These are phyloP conservation scores for Diaporthe velutina DNA, from an alignment of 2,329 filamentous ascomycete species.

Conservation along the genomic window DNA sequence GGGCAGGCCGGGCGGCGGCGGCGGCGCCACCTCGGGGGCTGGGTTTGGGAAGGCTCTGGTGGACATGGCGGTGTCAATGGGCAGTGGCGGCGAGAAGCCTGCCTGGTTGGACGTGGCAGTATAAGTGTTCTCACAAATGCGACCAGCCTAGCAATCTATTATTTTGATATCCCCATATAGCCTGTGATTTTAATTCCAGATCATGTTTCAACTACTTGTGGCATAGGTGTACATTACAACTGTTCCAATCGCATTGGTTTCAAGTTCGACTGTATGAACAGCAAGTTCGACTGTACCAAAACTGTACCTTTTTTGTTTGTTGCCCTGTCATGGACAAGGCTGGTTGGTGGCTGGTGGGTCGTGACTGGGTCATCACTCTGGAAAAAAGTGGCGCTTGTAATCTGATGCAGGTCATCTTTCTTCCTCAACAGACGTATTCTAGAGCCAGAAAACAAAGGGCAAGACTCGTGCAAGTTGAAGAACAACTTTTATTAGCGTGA, in stretches of 20 bases:
- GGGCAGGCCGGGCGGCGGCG: not conserved
- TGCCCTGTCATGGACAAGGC: not conserved
- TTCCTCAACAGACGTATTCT: no score
- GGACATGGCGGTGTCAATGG: slow-evolving; percentile 31
- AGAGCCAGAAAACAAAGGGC: no score
- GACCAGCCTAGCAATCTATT: not conserved
- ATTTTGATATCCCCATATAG: not conserved
- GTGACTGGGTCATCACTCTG: no score
- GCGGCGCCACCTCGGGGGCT: not conserved
- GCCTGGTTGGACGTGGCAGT: slow-evolving; percentile 33
- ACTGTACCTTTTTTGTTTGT: not conserved
- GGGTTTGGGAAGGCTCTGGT: slow-evolving; percentile 31
- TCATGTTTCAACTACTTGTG: not conserved
- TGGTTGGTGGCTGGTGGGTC: no score
- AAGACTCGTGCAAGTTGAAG: no score
- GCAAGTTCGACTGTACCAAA: not conserved
- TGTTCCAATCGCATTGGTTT: not conserved
- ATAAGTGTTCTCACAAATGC: not conserved
- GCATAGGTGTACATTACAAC: not conserved
- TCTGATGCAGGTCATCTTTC: no score
- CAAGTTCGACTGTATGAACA: not conserved
- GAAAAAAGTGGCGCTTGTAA: no score
- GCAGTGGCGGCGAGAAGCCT: slow-evolving; percentile 13
- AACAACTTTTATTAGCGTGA: no score
- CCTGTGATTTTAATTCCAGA: not conserved